Base-by-base conservation (phyloP, 345 rosid species). In the Firmiana major region DNA sequence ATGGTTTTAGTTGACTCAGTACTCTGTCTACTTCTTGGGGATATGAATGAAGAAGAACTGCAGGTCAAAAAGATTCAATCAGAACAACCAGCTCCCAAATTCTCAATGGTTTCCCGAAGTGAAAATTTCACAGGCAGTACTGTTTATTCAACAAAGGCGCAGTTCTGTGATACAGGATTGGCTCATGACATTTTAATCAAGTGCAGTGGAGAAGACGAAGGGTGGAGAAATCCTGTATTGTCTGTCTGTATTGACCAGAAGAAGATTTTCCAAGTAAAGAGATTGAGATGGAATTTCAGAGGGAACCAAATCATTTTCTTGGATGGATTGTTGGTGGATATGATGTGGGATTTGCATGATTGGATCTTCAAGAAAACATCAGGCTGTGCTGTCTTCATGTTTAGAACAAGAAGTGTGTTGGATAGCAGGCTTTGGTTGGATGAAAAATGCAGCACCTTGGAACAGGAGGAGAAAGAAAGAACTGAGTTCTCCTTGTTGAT, bases 271-370 rank as follows among this genome's bases (percentile, higher is more conserved):
- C 81, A 88, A 64, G 94, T 91, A 74, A 90, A 86, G 87, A 85
- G 88, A 74, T 82, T 96, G 71, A 87, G 81, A 28, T 96, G 96
- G 97, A 96, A 96, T 77, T 96, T 96, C 36, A 87, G 99, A 75
- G 99, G 99, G 80, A 96, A 93, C 64, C 97, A 91, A 73, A 87
- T 90, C 0, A 88, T 96, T 19, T 93, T 88, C 42, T 80, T 96
- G 81, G 99, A 93, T 22, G 97, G 97, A 5, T 79, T 90, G 76
- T 28, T 92, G 84, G 91, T 95, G 12, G 99, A 95, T 46, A 81
- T 93, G 92, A 93, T 95, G 98, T 95, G 98, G 99, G 98, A 95
- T 85, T 79, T 92, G 24, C 97, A 93, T 75, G 92, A 84, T n/a
- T 95, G 97, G 98, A 86, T 92, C 63, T 93, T 86, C 12, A 86